Evolutionary conservation across 495 filamentous ascomycete genomes (phyloP).

Genomic region (Staphylotrichum longicolle): DNA sequence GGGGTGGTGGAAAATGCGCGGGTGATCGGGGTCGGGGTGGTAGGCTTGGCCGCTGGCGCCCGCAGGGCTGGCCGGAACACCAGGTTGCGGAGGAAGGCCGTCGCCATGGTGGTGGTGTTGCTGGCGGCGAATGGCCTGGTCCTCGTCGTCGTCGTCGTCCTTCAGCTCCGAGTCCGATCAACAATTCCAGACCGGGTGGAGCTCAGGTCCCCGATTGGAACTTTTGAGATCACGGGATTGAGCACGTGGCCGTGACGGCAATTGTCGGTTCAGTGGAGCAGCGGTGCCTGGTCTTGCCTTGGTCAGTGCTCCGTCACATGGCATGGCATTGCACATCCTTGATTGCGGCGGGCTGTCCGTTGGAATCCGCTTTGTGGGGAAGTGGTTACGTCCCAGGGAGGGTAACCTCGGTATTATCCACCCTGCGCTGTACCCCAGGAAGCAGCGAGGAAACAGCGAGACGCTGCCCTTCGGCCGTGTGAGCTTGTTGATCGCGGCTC

Average conservation of each 20-base stretch:
- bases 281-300: neutral
- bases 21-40: constrained; percentile 9
- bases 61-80: constrained; percentile 32
- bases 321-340: constrained; percentile 1
- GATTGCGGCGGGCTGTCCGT: neutral
- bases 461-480: constrained; percentile 13
- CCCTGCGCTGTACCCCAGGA: too few species aligned
- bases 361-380: constrained; percentile 9
- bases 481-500: neutral
- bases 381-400: neutral
- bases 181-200: constrained; percentile 11
- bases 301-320: constrained; percentile 24
- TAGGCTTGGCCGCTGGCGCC: constrained; percentile 17
- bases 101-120: constrained; percentile 28
- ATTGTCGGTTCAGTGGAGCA: constrained; percentile 17
- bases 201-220: constrained; percentile 5
- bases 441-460: too few species aligned
- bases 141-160: constrained; percentile 11
- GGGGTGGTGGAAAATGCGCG: constrained; percentile 53
- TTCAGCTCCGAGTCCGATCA: constrained; percentile 1
- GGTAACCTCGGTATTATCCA: constrained; percentile 20
- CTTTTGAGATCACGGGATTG: constrained; percentile 26
- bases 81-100: constrained; percentile 31
- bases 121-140: constrained; percentile 13
- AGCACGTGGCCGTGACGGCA: constrained; percentile 21